These are phyloP conservation scores for Schwanniomyces vanrijiae DNA, from an alignment of 805 yeast genomes.

Conservation along the genomic window DNA sequence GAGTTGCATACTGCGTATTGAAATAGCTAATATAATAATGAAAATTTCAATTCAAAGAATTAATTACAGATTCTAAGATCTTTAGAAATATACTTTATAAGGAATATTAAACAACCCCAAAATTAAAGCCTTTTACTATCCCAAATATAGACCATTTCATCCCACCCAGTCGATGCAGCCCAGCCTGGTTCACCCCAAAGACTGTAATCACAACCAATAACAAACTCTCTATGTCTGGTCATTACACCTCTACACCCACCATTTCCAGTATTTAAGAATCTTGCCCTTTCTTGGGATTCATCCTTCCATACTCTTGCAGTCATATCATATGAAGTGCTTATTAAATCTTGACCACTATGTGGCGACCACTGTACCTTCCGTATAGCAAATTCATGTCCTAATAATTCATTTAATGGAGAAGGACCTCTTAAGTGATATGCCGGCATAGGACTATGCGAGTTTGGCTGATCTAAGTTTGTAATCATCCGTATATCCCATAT, in stretches of 20 bases:
- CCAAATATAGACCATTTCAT: slow-evolving; percentile 91
- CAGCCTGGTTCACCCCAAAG: slow-evolving; percentile 96
- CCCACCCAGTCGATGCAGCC: slow-evolving; percentile 96
- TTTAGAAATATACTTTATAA: not conserved
- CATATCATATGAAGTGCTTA: slow-evolving; percentile 90
- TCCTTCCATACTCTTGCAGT: slow-evolving; percentile 86
- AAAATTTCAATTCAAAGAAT: not conserved
- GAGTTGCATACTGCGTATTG: not conserved
- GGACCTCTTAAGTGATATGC: slow-evolving; percentile 52
- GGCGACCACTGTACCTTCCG: slow-evolving; percentile 88
- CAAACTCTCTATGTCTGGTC: slow-evolving; percentile 80
- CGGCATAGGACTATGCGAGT: slow-evolving; percentile 37
- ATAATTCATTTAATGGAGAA: slow-evolving; percentile 70
- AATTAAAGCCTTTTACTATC: slow-evolving; percentile 51
- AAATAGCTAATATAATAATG: not conserved
- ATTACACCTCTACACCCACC: slow-evolving; percentile 61
- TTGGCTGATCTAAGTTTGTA: slow-evolving; percentile 33
- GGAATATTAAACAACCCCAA: not conserved
- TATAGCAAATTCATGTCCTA: slow-evolving; percentile 89
- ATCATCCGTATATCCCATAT: slow-evolving; percentile 88
- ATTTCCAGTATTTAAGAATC: slow-evolving; percentile 37
- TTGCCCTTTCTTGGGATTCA: slow-evolving; percentile 56
- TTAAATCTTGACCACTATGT: slow-evolving; percentile 66
- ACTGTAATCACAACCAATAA: slow-evolving; percentile 91
- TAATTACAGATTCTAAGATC: not conserved